Base-by-base conservation (phyloP, 116 monocot species). In the Phalaenopsis hybrid region DNA sequence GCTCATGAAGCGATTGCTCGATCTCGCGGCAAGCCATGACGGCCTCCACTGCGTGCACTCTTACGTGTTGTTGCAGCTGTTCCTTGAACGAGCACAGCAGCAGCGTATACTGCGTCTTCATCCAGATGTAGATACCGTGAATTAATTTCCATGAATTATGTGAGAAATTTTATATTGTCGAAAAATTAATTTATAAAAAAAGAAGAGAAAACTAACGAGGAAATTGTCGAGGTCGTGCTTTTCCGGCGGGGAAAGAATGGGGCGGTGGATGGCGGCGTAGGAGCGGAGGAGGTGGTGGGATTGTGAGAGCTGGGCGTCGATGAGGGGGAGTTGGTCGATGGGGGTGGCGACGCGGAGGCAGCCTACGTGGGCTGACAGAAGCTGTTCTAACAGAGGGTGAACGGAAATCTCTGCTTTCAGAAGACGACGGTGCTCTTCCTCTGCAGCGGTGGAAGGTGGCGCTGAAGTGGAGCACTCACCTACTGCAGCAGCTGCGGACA, bases 281-380 rank as follows among this genome's bases (percentile, higher is more conserved):
- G 94, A 91, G 16, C 89, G 89, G 81, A 94, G 88, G 37, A 97
- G 86, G 37, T 84, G 81, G 73, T 90, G 92, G 20, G 94, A 91
- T 50, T 91, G 89, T 0, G 89, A 78, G 1, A 94, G 91, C 85
- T 97, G 97, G 11, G 93, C 84, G 67, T 94, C 97, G 82, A 97
- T 94, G 15, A 97, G 83, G 1, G 94, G 94, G 8, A 97, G 93
- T 61, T 97, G 94, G 45, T 94, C 93, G 79, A 97, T 93, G 2
- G 97, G 97, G 1, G 97, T 97, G 16, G 94, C 94, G 34, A 97
- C 97, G 6, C 97, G 97, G 3, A 97, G 88, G 84, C 97, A 97
- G 0, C 85, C 88, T 11, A 94, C 86, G 81, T 97, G 97, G 16
- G 97, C 97, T 34, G 82, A 79, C n/a, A 97, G 79, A 31, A 97